Evolutionary conservation across 1,139 yeast genomes (phyloP).

Genomic region (Saccharomyces hybrid): DNA sequence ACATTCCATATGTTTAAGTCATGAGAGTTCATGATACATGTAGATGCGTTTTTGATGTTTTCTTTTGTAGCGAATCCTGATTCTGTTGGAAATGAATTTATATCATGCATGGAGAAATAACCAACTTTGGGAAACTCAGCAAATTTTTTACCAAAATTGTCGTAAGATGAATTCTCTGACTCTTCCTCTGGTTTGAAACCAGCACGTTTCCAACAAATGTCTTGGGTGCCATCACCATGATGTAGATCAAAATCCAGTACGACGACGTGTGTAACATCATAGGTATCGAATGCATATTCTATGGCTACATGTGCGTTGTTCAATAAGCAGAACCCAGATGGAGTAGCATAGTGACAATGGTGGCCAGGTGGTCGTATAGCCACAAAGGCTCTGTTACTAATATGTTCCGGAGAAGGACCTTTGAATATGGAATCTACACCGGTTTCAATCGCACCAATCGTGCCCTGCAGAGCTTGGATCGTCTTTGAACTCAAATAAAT

Average conservation of each 20-base stretch:
- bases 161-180: slow-evolving; percentile 35
- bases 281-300: slow-evolving; percentile 62
- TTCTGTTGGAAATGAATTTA: slow-evolving; percentile 82
- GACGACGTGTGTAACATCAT: slow-evolving; percentile 72
- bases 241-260: slow-evolving; percentile 79
- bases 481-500: slow-evolving; percentile 67
- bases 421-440: slow-evolving; percentile 55
- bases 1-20: slow-evolving; percentile 80
- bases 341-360: slow-evolving; percentile 77
- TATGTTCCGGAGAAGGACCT: slow-evolving; percentile 27
- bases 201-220: slow-evolving; percentile 76
- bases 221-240: slow-evolving; percentile 92
- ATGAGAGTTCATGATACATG: slow-evolving; percentile 69
- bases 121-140: slow-evolving; percentile 63
- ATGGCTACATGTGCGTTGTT: slow-evolving; percentile 79
- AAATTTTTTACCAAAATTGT: slow-evolving; percentile 48
- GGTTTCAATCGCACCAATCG: slow-evolving; percentile 67
- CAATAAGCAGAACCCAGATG: slow-evolving; percentile 80
- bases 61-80: slow-evolving; percentile 67
- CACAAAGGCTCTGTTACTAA: slow-evolving; percentile 56
- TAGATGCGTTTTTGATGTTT: slow-evolving; percentile 67
- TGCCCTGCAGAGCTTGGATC: slow-evolving; percentile 68
- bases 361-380: slow-evolving; percentile 83
- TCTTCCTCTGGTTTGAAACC: slow-evolving; percentile 33
- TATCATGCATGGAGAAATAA: slow-evolving; percentile 77